A percentile compares a stretch with the other conserved stretches of the same genome.
Conservation (phyloP, 805 yeast species). For the Kazachstania africana region DNA sequence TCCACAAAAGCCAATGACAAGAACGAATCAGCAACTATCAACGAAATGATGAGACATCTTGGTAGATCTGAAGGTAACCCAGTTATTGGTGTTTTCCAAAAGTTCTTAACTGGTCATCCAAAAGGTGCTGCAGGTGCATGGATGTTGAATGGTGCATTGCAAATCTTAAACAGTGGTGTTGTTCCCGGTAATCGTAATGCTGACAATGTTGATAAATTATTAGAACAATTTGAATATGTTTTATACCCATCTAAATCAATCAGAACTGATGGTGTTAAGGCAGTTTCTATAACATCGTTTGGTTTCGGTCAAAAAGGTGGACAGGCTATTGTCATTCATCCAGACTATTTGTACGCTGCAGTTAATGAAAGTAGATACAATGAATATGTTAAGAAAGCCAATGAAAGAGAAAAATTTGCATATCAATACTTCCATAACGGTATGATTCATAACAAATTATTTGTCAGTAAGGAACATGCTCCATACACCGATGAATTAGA, state of each 20-base stretch:
- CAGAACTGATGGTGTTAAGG: constrained; percentile 94
- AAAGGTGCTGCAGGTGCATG: constrained; percentile 99
- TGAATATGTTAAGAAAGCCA: constrained; percentile 58
- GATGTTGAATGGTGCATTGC: constrained; percentile 98
- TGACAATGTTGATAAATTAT: constrained; percentile 77
- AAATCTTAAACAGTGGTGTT: constrained; percentile 80
- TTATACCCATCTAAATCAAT: constrained; percentile 89
- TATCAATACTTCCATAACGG: constrained; percentile 95
- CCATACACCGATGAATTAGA: constrained; percentile 88
- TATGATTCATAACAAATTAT: constrained; percentile 79
- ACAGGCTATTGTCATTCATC: constrained; percentile 82
- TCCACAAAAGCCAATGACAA: constrained; percentile 97
- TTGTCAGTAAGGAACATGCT: constrained; percentile 84
- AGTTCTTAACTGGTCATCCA: constrained; percentile 98
- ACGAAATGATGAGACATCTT: constrained; percentile 85
- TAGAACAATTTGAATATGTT: constrained; percentile 78
- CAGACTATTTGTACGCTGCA: constrained; percentile 85
- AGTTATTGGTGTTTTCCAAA: constrained; percentile 96
- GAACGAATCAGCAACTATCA: constrained; percentile 89
- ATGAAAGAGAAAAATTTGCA: constrained; percentile 74
- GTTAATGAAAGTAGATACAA: constrained; percentile 63
- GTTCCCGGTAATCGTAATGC: constrained; percentile 99
- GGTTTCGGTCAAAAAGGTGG: constrained; percentile 99
- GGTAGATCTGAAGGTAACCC: constrained; percentile 98
- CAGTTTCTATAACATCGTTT: constrained; percentile 91